A percentile compares a stretch with the other conserved stretches of the same genome.
phyloP scores from a whole-genome alignment of 495 filamentous ascomycete genomes.

The Neurospora discreta region DNA sequence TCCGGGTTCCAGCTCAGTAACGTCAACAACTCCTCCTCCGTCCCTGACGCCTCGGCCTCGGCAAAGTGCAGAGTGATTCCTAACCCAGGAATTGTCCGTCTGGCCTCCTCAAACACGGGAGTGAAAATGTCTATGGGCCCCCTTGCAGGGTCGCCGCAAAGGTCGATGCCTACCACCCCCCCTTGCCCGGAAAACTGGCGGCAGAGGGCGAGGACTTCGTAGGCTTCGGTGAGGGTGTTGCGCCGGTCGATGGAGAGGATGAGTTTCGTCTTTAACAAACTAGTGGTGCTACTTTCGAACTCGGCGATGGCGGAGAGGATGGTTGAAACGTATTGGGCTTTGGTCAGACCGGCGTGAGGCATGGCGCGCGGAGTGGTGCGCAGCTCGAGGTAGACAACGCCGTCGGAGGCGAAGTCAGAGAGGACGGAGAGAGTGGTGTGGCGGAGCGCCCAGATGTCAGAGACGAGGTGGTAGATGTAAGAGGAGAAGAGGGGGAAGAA shows the following conservation, averaged over 20 bases:
- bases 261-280: constrained; percentile 36
- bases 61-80: constrained; percentile 70
- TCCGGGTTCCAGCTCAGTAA: constrained; percentile 57
- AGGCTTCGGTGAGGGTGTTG: constrained; percentile 44
- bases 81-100: constrained; percentile 32
- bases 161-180: constrained; percentile 66
- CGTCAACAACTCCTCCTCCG: constrained; percentile 45
- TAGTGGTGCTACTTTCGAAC: constrained; percentile 21
- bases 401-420: constrained; percentile 57
- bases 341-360: constrained; percentile 40
- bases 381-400: constrained; percentile 70
- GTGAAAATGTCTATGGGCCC: constrained; percentile 47
- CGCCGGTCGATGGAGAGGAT: constrained; percentile 70
- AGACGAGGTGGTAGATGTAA: constrained; percentile 66
- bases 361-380: constrained; percentile 66
- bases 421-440: constrained; percentile 60
- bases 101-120: constrained; percentile 45
- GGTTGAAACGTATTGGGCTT: constrained; percentile 51
- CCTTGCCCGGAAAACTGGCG: constrained; percentile 32
- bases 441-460: constrained; percentile 42
- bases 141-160: constrained; percentile 65
- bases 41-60: constrained; percentile 45
- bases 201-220: constrained; percentile 52
- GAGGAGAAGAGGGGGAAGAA: constrained; percentile 34
- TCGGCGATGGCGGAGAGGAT: constrained; percentile 48